Base-by-base conservation (phyloP, 202 grass and related monocot species). In the Elaeis oleifera region DNA sequence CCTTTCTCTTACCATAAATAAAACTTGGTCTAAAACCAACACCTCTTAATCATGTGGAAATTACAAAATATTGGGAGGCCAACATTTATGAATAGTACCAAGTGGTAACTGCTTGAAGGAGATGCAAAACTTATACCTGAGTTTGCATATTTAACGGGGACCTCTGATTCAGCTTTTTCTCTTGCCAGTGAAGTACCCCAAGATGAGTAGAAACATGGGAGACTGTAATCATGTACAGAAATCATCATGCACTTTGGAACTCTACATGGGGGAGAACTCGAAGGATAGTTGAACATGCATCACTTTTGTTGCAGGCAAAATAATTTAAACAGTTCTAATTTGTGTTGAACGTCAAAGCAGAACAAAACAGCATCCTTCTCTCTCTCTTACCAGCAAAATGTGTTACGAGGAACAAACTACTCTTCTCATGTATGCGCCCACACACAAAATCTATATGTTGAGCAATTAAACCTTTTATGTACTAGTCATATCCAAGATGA, bases 151-250 rank as follows among this genome's bases (percentile, higher is more conserved):
- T 97, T 92, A 44, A 88, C 86, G 63, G 89, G 84, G 50, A 92
- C 74, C 73, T 97, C 84, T 22, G 92, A 91, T 81, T 97, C 92
- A 19, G 92, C 92, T 24, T 24, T 24, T 24, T 64, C 92, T 77
- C 74, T 97, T 90, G 1, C 92, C 92, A 50, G 74, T 84, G 82
- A 97, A 97, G 68, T 92, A 97, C 51, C 92, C 84, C 39, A 65
- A 71, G 48, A 71, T 77, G 27, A 97, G 23, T 56, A 92, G 64
- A 61, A 97, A 92, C 2, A 63, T 44, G 92, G 88, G 58, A 97
- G 85, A 31, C 89, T 92, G 74, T 92, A 97, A 75, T 92, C 88
- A 69, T 97, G 88, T 28, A 97, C 94, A 77, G 94, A 97, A 29
- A 97, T 89, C 72, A 92, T 56, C 68, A 92, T 78, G 55, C 89